Conservation (phyloP, 164 flowering plant species). For the Sedum album region DNA sequence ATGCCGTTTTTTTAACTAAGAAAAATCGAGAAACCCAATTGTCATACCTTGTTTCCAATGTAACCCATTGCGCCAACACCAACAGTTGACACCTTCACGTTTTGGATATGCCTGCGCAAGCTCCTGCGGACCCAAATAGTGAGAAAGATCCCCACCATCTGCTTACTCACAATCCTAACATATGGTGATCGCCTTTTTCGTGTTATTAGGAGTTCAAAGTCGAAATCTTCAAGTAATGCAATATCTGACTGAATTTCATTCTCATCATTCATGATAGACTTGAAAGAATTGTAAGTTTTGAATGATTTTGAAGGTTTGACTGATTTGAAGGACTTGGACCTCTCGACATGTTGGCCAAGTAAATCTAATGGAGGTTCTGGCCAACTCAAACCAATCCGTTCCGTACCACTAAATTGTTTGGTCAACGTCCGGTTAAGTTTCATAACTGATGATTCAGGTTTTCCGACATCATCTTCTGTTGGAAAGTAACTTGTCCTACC, state of each 20-base stretch:
- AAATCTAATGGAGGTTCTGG: slow-evolving; percentile 78
- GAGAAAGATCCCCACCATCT: slow-evolving; percentile 93
- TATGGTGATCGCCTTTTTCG: slow-evolving; percentile 57
- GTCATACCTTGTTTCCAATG: slow-evolving; percentile 84
- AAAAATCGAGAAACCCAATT: not conserved
- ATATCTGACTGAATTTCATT: slow-evolving; percentile 24
- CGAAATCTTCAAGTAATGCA: slow-evolving; percentile 41
- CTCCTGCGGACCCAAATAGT: slow-evolving; percentile 88
- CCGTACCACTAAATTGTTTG: slow-evolving; percentile 56
- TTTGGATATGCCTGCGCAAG: slow-evolving; percentile 74
- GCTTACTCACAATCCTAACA: slow-evolving; percentile 89
- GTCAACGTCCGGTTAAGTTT: slow-evolving; percentile 27
- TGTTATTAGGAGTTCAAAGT: slow-evolving; percentile 54
- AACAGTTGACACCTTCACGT: slow-evolving; percentile 79
- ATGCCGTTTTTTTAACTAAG: not conserved
- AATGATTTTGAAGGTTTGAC: slow-evolving; percentile 41
- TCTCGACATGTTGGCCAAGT: slow-evolving; percentile 50
- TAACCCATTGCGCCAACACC: slow-evolving; percentile 98
- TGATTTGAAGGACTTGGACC: slow-evolving; percentile 46
- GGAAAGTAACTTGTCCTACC: slow-evolving; percentile 40
- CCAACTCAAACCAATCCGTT: slow-evolving; percentile 81
- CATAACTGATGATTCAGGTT: slow-evolving; percentile 18
- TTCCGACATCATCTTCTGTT: slow-evolving; percentile 23
- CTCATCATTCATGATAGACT: slow-evolving; percentile 27
- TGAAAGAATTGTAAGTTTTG: slow-evolving; percentile 46